Base-by-base conservation (phyloP, 352 stramenopile genomes). In the Blastocystis sp. region DNA sequence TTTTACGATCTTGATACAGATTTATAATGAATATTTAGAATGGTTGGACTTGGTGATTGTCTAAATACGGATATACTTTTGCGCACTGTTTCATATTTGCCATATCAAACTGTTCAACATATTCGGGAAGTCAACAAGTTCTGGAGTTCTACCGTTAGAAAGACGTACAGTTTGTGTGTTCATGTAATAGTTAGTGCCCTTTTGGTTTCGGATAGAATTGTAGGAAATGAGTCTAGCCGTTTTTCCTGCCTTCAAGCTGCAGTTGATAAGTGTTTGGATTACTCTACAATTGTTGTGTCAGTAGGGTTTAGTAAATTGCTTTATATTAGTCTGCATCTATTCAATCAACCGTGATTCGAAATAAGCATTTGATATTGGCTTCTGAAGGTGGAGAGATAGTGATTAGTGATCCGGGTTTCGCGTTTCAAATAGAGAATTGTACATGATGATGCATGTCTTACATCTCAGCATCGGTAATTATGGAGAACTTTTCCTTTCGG, bases 251-350 rank as follows among this genome's bases (percentile, higher is more conserved):
- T 81, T n/a, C 70, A 81, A 30, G 54, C 24, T 26, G 70, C 70
- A 30, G 11, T 81, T 56, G 70, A 81, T 65, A 9, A 59, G n/a
- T 81, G 70, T 41, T 41, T 11, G 13, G 70, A 81, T 39, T 54
- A 56, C 18, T 18, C 39, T 11, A 65, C 47, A 11, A 81, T 81
- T 65, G 8, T 18, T 81, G 3, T 81, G 7, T n/a, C 3, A 37
- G 70, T 81, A 45, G 16, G 6, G 7, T 64, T 6, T 54, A 13
- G 20, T 30, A 11, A 18, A 47, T 8, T 81, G 3, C n/a, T 37
- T 30, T n/a, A 41, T 37, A 11, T 3, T 81, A 81, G 70, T 37
- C 47, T 37, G 6, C 39, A 30, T 56, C 1, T 9, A 81, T 65
- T 30, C 9, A 24, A 34, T 47, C 70, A 0, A 26, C 54, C 20